phyloP scores from a whole-genome alignment of 805 yeast species.

The Nakazawaea ernobii region DNA sequence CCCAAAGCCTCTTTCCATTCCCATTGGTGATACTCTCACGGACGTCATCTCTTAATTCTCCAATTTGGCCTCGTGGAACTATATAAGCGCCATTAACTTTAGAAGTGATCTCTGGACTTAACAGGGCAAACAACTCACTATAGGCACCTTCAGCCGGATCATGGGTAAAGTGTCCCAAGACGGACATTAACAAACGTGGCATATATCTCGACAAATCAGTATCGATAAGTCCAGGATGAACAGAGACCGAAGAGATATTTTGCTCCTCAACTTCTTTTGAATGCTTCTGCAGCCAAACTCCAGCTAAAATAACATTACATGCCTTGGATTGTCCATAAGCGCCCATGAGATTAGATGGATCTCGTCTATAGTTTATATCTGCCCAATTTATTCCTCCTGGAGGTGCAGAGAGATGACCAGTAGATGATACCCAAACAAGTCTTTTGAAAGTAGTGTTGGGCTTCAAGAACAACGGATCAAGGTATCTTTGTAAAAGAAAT shows the following conservation, averaged over 20 bases:
- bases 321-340: conserved; percentile 35
- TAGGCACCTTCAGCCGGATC: conserved; percentile 30
- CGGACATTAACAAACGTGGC: neutral
- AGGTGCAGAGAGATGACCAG: conserved; percentile 26
- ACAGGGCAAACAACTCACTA: conserved; percentile 31
- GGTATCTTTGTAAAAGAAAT: conserved; percentile 33
- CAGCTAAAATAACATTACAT: conserved; percentile 27
- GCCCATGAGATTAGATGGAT: neutral
- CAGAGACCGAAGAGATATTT: conserved; percentile 26
- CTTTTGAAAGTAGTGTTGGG: conserved; percentile 23
- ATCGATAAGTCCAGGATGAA: conserved; percentile 29
- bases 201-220: neutral
- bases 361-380: neutral
- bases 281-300: conserved; percentile 26
- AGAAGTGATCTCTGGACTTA: conserved; percentile 25
- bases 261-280: conserved; percentile 17
- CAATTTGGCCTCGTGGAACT: conserved; percentile 28
- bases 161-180: conserved; percentile 12
- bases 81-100: conserved; percentile 26
- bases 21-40: neutral
- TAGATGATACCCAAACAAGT: conserved; percentile 40
- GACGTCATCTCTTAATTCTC: conserved; percentile 17
- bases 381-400: conserved; percentile 14
- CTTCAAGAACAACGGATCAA: conserved; percentile 31
- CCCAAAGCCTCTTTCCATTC: neutral